These are phyloP conservation scores for Arthroderma sp. DNA, from an alignment of 2,329 filamentous ascomycete species.

Conservation along the genomic window DNA sequence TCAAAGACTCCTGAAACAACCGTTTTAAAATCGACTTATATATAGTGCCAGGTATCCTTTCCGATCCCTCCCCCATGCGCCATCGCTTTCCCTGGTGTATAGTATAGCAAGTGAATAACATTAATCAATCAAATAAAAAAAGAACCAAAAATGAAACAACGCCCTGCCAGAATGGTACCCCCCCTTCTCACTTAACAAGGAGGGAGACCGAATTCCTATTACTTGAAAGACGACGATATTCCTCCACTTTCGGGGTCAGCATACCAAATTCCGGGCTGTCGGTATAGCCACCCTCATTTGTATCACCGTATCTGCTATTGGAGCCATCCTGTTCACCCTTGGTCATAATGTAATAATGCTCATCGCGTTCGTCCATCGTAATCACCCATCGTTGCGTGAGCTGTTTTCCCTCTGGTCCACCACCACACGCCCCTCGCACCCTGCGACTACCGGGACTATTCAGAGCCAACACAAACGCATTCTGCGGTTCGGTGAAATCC, in stretches of 20 bases:
- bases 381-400: slow-evolving; percentile 35
- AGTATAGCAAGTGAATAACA: neutral
- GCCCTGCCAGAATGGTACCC: neutral
- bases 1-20: neutral
- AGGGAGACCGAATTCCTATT: slow-evolving; percentile 16
- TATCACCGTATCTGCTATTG: neutral
- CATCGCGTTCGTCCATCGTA: slow-evolving; percentile 33
- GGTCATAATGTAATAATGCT: slow-evolving; percentile 39
- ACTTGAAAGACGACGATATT: slow-evolving; percentile 21
- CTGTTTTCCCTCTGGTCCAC: slow-evolving; percentile 39
- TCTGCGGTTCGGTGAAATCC: slow-evolving; percentile 66
- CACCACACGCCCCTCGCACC: slow-evolving; percentile 44
- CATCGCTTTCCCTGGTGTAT: neutral
- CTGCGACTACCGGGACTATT: slow-evolving; percentile 45
- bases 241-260: slow-evolving; percentile 21
- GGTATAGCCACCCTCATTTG: neutral
- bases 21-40: neutral
- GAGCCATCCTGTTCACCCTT: slow-evolving; percentile 14
- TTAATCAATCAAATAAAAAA: neutral
- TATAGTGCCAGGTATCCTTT: neutral
- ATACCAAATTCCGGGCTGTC: neutral
- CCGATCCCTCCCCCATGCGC: neutral
- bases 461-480: slow-evolving; percentile 58
- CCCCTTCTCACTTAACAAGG: slow-evolving; percentile 2
- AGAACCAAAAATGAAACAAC: neutral